Percentiles rank a stretch among this genome's conserved stretches.
Evolutionary conservation across 2,329 filamentous ascomycete genomes (phyloP).

Genomic region (Neonectria magnoliae): DNA sequence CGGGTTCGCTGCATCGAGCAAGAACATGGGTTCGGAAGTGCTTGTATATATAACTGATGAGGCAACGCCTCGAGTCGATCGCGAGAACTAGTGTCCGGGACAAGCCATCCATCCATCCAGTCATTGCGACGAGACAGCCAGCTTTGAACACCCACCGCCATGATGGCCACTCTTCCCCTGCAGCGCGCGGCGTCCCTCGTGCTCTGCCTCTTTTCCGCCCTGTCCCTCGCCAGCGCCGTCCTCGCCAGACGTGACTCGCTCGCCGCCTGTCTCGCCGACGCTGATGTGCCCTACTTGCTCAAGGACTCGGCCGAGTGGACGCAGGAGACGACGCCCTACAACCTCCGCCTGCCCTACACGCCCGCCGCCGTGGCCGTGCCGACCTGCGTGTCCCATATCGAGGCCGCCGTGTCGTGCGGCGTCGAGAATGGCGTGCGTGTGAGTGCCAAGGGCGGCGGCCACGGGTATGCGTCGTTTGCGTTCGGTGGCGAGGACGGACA

Average conservation of each 20-base stretch:
- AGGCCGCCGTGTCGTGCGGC: constrained; percentile 58
- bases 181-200: constrained; percentile 11
- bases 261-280: constrained; percentile 39
- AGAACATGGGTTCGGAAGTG: not conserved
- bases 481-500: constrained; percentile 54
- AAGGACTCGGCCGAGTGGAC: constrained; percentile 44
- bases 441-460: constrained; percentile 62
- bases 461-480: constrained; percentile 63
- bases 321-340: constrained; percentile 46
- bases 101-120: not conserved
- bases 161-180: constrained; percentile 6
- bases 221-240: constrained; percentile 2
- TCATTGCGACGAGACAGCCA: not conserved
- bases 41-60: not conserved
- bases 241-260: constrained; percentile 24
- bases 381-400: constrained; percentile 51
- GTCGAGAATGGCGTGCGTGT: constrained; percentile 54
- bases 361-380: constrained; percentile 48
- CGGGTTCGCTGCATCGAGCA: not conserved
- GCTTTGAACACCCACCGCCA: not conserved
- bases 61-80: not conserved
- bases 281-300: constrained; percentile 32
- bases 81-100: not conserved
- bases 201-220: not conserved
- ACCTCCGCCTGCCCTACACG: constrained; percentile 45